A percentile compares a stretch with the other conserved stretches of the same genome.
Conservation (phyloP, 2,329 filamentous ascomycete species). For the Trichoderma breve region DNA sequence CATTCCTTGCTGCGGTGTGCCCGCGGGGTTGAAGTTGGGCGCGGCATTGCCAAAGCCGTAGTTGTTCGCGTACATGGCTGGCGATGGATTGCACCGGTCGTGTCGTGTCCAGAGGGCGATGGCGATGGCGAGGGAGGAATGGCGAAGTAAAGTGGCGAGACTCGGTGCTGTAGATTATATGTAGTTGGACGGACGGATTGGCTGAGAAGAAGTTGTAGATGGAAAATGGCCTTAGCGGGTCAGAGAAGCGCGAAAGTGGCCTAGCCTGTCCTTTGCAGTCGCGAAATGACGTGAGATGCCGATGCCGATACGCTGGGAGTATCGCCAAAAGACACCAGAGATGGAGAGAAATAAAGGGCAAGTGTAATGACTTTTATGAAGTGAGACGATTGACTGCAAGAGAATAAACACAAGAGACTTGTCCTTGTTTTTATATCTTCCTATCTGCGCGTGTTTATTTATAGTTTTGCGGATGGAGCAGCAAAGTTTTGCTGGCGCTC, state of each 20-base stretch:
- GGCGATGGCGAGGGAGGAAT: not conserved
- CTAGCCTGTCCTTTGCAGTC: conserved; percentile 2
- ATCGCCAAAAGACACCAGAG: not conserved
- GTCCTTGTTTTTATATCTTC: not conserved
- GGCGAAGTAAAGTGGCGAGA: not conserved
- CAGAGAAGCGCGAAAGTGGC: conserved; percentile 14
- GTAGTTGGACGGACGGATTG: not conserved
- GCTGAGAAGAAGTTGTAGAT: conserved; percentile 10
- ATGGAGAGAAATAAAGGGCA: not conserved
- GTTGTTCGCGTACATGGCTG: conserved; percentile 54
- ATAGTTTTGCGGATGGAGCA: not conserved
- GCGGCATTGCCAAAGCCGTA: conserved; percentile 54
- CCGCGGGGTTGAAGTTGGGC: conserved; percentile 50
- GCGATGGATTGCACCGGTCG: not conserved
- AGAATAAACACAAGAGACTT: not conserved
- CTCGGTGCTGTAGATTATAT: not conserved
- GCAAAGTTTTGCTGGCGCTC: not conserved
- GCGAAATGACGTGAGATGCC: conserved; percentile 17
- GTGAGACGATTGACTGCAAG: not conserved
- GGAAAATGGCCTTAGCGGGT: conserved; percentile 11
- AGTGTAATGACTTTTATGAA: not conserved
- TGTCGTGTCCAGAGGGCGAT: not conserved
- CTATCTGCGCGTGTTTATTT: not conserved
- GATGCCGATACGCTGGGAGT: not conserved
- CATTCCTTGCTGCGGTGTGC: conserved; percentile 40